Evolutionary conservation across 2,329 filamentous ascomycete genomes (phyloP).

Genomic region (Helminthosporium solani): DNA sequence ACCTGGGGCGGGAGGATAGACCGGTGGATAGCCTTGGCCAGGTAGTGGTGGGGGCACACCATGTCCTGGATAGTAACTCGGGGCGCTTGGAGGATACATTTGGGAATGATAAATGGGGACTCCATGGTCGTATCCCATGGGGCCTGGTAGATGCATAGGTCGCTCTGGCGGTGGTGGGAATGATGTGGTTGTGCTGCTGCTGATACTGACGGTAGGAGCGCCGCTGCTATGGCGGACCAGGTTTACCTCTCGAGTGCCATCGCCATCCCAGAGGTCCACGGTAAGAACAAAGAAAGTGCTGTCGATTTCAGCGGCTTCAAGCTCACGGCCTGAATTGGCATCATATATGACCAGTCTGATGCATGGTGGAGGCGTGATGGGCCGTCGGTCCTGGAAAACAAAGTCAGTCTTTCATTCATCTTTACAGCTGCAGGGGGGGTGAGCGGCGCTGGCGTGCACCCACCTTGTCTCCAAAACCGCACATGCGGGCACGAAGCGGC

Average conservation of each 20-base stretch:
- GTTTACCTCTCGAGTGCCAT: conserved; percentile 64
- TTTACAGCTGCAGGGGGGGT: no score
- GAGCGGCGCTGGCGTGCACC: conserved; percentile 9
- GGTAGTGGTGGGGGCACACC: conserved; percentile 17
- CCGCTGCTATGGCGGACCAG: conserved; percentile 65
- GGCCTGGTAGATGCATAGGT: conserved; percentile 22
- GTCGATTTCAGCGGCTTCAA: conserved; percentile 75
- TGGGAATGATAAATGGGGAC: no score
- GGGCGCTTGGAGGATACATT: conserved; percentile 20
- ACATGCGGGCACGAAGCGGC: conserved; percentile 92
- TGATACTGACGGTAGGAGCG: conserved; percentile 70
- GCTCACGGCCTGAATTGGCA: conserved; percentile 70
- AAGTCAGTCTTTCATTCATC: not conserved
- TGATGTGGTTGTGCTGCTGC: conserved; percentile 74
- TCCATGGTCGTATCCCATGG: conserved; percentile 39
- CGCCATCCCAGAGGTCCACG: conserved; percentile 67
- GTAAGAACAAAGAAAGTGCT: conserved; percentile 68
- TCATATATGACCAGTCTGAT: conserved; percentile 81
- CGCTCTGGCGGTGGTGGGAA: conserved; percentile 60
- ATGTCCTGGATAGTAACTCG: conserved; percentile 8
- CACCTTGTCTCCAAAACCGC: conserved; percentile 97
- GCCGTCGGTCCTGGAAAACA: conserved; percentile 73
- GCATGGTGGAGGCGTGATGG: conserved; percentile 93
- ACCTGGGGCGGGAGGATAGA: conserved; percentile 1
- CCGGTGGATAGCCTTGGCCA: conserved; percentile 16